Evolutionary conservation across 2,329 filamentous ascomycete genomes (phyloP).

Genomic region (Mycocentrospora acerina): DNA sequence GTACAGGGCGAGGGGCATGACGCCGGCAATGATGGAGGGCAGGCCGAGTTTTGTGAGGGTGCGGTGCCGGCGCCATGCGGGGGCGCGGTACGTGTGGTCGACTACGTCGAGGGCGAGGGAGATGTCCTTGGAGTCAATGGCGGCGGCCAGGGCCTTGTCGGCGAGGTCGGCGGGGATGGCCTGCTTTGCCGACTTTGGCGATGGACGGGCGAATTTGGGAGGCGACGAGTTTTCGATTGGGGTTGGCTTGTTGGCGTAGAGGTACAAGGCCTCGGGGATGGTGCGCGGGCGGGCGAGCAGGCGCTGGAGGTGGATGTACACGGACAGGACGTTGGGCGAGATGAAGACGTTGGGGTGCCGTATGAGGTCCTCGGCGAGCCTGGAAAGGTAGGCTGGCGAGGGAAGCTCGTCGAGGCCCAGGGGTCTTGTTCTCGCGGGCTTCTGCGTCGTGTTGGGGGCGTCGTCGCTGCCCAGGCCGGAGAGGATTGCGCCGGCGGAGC

Average conservation of each 20-base stretch:
- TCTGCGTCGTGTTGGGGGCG: constrained; percentile 3
- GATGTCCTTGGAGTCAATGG: constrained; percentile 77
- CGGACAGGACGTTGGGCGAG: constrained; percentile 67
- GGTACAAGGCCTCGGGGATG: constrained; percentile 74
- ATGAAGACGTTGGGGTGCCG: constrained; percentile 78
- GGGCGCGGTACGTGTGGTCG: constrained; percentile 66
- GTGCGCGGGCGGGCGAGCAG: constrained; percentile 72
- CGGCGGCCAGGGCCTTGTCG: constrained; percentile 72
- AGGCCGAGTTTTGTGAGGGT: constrained; percentile 64
- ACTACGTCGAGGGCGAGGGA: constrained; percentile 75
- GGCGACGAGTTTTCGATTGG: constrained; percentile 61
- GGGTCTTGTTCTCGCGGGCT: constrained; percentile 9
- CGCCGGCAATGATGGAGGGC: constrained; percentile 58
- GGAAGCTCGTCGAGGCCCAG: constrained; percentile 27
- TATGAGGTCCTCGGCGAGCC: constrained; percentile 68
- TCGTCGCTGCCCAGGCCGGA: constrained; percentile 30
- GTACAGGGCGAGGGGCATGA: constrained; percentile 69
- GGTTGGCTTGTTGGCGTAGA: constrained; percentile 82
- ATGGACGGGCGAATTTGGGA: constrained; percentile 48
- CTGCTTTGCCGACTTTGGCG: constrained; percentile 67
- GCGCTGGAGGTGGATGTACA: constrained; percentile 76
- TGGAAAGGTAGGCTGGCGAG: constrained; percentile 47
- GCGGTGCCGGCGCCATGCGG: constrained; percentile 68
- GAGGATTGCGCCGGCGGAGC: constrained; percentile 38
- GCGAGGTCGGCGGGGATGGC: constrained; percentile 73